phyloP scores from a whole-genome alignment of 371 early-diverging fungal species.

The Saksenaea vasiformis region DNA sequence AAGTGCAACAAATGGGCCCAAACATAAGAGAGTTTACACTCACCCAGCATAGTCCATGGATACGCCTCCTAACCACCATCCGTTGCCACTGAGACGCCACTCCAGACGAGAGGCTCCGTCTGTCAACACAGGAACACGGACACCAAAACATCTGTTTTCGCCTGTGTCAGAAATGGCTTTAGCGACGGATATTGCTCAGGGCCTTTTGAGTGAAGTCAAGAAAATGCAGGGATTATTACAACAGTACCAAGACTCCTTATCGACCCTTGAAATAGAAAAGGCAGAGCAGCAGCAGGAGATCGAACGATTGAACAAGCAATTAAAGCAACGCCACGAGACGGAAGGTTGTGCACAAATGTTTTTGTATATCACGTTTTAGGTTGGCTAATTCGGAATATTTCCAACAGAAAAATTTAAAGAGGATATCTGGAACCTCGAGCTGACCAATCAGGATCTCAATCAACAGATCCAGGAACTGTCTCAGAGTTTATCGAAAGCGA shows the following conservation, averaged over 20 bases:
- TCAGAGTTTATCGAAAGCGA: constrained; percentile 37
- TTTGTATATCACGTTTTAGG: background rate
- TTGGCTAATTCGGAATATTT: background rate
- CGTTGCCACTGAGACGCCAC: background rate
- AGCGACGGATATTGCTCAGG: constrained; percentile 45
- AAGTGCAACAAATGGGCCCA: background rate
- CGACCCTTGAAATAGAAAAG: constrained; percentile 54
- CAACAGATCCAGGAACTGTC: constrained; percentile 54
- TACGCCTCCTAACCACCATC: background rate
- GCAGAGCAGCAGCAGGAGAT: constrained; percentile 56
- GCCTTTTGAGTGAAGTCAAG: constrained; percentile 39
- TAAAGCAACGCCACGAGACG: constrained; percentile 46
- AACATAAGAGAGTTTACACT: constrained; percentile 4
- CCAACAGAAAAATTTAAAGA: constrained; percentile 34
- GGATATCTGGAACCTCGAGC: constrained; percentile 41
- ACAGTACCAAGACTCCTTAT: constrained; percentile 55
- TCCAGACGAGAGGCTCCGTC: background rate
- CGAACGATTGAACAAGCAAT: constrained; percentile 52
- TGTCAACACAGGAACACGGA: background rate
- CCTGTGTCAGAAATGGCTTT: constrained; percentile 16
- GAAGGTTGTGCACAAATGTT: constrained; percentile 40
- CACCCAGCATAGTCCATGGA: background rate
- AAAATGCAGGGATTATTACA: constrained; percentile 43
- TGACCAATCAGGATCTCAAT: constrained; percentile 36
- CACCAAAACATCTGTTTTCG: background rate